phyloP scores from a whole-genome alignment of 2,329 filamentous ascomycete genomes.

The Penicillium decumbens region DNA sequence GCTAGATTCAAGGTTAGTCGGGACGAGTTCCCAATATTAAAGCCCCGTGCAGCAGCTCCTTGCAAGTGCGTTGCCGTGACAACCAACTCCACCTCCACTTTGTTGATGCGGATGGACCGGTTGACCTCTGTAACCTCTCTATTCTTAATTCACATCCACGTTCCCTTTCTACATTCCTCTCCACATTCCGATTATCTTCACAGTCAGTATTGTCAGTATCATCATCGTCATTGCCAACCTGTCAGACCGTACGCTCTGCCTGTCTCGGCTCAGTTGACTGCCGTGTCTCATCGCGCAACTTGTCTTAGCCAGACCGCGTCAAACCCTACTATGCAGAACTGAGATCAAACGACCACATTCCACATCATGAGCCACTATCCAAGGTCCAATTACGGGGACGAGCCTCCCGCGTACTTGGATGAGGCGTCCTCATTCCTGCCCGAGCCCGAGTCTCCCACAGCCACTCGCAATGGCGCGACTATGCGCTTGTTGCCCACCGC shows the following conservation, averaged over 20 bases:
- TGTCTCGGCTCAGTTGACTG: neutral
- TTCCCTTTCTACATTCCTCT: slow-evolving; percentile 11
- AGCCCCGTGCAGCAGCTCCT: slow-evolving; percentile 10
- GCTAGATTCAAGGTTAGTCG: neutral
- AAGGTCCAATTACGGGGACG: slow-evolving; percentile 38
- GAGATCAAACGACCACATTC: slow-evolving; percentile 15
- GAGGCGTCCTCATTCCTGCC: slow-evolving; percentile 30
- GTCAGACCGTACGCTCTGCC: slow-evolving; percentile 5
- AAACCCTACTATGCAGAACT: slow-evolving; percentile 17
- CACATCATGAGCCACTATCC: slow-evolving; percentile 29
- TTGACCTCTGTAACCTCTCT: slow-evolving; percentile 2
- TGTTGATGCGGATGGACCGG: slow-evolving; percentile 22
- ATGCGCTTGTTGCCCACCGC: slow-evolving; percentile 45
- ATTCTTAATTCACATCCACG: slow-evolving; percentile 5
- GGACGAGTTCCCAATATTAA: neutral
- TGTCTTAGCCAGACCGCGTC: neutral
- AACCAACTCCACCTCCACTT: slow-evolving; percentile 18
- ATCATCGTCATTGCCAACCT: neutral
- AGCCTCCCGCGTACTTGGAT: slow-evolving; percentile 39
- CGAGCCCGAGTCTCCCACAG: slow-evolving; percentile 27
- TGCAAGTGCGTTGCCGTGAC: slow-evolving; percentile 19
- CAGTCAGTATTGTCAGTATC: neutral
- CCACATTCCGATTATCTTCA: slow-evolving; percentile 8
- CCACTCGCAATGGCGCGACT: slow-evolving; percentile 35
- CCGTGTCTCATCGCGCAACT: slow-evolving; percentile 1